Base-by-base conservation (phyloP, 1,139 yeast species). In the Pichia sp. region DNA sequence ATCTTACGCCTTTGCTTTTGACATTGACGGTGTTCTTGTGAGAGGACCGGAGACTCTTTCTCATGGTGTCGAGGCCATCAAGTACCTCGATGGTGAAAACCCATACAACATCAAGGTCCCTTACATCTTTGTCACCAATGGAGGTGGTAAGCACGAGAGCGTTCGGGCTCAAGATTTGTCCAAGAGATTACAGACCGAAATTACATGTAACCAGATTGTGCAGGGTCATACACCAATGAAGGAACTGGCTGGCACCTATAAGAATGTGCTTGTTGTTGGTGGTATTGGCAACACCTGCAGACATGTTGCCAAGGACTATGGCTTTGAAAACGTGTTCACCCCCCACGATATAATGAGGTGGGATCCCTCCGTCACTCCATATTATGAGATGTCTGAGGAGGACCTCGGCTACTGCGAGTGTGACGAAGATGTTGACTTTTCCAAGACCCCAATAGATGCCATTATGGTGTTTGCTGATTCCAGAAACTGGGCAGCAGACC, bases 151-250 rank as follows among this genome's bases (percentile, higher is more conserved):
- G 66, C 87, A 90, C 7, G 96, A 88, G 67, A 71, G 76, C 59
- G 84, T 79, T 23, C 75, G 96, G 65, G 85, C 93, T 46, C 77
- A 77, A 53, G 92, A 87, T 63, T 75, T 88, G 65, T 75, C 84
- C 40, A 74, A 78, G 52, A 73, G 90, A 58, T 76, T 87, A 61
- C 77, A 76, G n/a, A 72, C 79, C 43, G 78, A 78, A 46, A 81
- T 87, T 56, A 80, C 85, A 6, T 81, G 83, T 40, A 90, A 84
- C 52, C 95, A 88, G 70, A 85, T 88, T 59, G 87, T 88, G 64
- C 95, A 88, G 70, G 95, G 95, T 54, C 95, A 87, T 69, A 88
- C 96, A 1, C 96, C 96, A 45, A 87, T 87, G 95, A 84, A 81
- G 64, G 92, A 85, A 65, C 75, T 88, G 65, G 86, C 84, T 23